A percentile compares a stretch with the other conserved stretches of the same genome.
Conservation (phyloP, 768 basidiomycete species). For the Boletus rex-veris region DNA sequence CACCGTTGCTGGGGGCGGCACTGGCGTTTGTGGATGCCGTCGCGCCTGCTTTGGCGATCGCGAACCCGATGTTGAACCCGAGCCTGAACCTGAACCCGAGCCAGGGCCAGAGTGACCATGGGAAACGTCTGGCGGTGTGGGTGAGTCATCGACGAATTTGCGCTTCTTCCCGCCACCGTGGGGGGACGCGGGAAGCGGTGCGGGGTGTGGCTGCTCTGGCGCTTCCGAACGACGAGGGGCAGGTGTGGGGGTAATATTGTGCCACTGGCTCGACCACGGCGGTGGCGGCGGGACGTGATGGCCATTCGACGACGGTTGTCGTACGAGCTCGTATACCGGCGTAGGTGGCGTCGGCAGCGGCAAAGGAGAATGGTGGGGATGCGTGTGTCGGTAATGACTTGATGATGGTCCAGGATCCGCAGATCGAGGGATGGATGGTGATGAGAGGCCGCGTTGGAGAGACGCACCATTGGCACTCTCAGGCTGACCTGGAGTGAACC, state of each 20-base stretch:
- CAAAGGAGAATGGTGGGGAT: slow-evolving; percentile 29
- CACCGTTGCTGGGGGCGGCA: slow-evolving; percentile 22
- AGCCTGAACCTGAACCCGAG: slow-evolving; percentile 1
- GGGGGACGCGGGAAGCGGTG: slow-evolving; percentile 23
- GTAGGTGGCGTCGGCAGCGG: slow-evolving; percentile 34
- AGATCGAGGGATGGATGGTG: slow-evolving; percentile 19
- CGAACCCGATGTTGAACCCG: slow-evolving; percentile 17
- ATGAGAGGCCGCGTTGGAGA: slow-evolving; percentile 13
- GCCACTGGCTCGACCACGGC: slow-evolving; percentile 34
- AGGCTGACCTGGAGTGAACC: slow-evolving; percentile 35
- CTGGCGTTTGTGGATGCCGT: slow-evolving; percentile 33
- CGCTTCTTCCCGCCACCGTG: slow-evolving; percentile 34
- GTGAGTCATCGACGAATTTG: slow-evolving; percentile 34
- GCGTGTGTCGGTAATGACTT: slow-evolving; percentile 28
- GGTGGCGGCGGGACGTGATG: slow-evolving; percentile 35
- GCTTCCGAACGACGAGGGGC: slow-evolving; percentile 23
- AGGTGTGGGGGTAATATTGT: slow-evolving; percentile 16
- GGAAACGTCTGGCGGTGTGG: slow-evolving; percentile 21
- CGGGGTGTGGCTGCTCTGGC: slow-evolving; percentile 16
- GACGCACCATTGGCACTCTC: slow-evolving; percentile 20
- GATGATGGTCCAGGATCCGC: slow-evolving; percentile 30
- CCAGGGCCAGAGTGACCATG: slow-evolving; percentile 8
- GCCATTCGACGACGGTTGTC: slow-evolving; percentile 31
- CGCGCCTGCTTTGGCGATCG: slow-evolving; percentile 34
- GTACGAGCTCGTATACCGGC: slow-evolving; percentile 31